Evolutionary conservation across 192 early-diverging fungal species (phyloP).

Genomic region (Dispira simplex): DNA sequence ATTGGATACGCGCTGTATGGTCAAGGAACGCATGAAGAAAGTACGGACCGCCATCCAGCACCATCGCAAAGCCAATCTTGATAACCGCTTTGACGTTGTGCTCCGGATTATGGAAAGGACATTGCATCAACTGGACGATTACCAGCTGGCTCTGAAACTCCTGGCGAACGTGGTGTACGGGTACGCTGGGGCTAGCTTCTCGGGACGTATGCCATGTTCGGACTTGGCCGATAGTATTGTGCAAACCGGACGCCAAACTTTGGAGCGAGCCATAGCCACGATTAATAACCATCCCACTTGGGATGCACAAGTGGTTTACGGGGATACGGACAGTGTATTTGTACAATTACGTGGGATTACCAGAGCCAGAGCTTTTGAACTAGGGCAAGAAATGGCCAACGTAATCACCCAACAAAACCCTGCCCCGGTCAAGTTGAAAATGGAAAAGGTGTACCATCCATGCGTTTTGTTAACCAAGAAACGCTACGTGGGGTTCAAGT

Average conservation of each 20-base stretch:
- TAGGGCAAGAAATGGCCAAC: slow-evolving; percentile 69
- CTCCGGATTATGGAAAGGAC: slow-evolving; percentile 22
- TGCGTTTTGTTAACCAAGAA: slow-evolving; percentile 86
- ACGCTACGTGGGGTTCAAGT: slow-evolving; percentile 83
- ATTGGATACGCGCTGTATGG: slow-evolving; percentile 78
- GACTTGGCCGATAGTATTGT: slow-evolving; percentile 91
- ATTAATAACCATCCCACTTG: slow-evolving; percentile 35
- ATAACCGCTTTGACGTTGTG: not conserved
- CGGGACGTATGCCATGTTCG: slow-evolving; percentile 78
- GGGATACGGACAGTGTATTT: slow-evolving; percentile 92
- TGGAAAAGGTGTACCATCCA: slow-evolving; percentile 90
- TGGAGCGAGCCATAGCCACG: slow-evolving; percentile 55
- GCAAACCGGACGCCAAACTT: slow-evolving; percentile 62
- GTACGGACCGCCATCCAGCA: slow-evolving; percentile 13
- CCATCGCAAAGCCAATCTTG: not conserved
- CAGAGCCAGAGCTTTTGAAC: slow-evolving; percentile 55
- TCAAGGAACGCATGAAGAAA: slow-evolving; percentile 72
- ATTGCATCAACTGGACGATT: slow-evolving; percentile 52
- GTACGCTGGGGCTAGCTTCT: slow-evolving; percentile 68
- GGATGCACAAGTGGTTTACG: slow-evolving; percentile 78
- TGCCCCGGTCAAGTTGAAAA: slow-evolving; percentile 74
- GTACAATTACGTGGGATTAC: slow-evolving; percentile 50
- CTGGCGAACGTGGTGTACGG: slow-evolving; percentile 92
- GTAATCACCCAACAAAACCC: slow-evolving; percentile 60
- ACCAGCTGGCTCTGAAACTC: slow-evolving; percentile 79